These are phyloP conservation scores for Pseudogymnoascus sp. DNA, from an alignment of 2,329 filamentous ascomycete genomes.

Conservation along the genomic window DNA sequence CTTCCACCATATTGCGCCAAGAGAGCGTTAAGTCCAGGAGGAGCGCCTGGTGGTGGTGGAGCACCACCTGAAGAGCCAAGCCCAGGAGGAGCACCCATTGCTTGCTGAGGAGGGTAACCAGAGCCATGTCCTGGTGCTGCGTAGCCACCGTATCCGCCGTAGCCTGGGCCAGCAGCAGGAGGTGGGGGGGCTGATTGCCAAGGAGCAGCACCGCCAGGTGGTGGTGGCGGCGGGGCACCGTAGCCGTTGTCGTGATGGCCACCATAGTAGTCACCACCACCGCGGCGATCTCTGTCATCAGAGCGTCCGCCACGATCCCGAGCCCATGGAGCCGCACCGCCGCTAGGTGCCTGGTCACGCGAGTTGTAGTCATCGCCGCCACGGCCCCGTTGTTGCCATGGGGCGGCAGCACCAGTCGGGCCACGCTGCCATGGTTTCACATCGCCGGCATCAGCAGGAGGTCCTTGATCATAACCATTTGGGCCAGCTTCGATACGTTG, in stretches of 20 bases:
- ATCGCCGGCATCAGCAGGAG: constrained; percentile 36
- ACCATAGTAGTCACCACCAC: constrained; percentile 39
- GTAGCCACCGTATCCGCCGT: constrained; percentile 41
- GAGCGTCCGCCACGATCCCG: constrained; percentile 44
- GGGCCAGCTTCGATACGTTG: constrained; percentile 83
- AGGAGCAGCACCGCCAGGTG: constrained; percentile 30
- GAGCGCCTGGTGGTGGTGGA: constrained; percentile 32
- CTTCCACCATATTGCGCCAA: constrained; percentile 54
- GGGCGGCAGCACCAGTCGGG: constrained; percentile 73
- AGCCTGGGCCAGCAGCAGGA: constrained; percentile 37
- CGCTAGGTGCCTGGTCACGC: constrained; percentile 26
- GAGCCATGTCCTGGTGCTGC: constrained; percentile 33
- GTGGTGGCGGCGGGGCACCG: constrained; percentile 44
- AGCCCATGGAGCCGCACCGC: constrained; percentile 51
- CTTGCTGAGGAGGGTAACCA: constrained; percentile 34
- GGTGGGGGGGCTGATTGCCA: constrained; percentile 36
- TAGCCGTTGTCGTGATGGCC: constrained; percentile 33
- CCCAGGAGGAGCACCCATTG: constrained; percentile 45
- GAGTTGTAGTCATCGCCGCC: constrained; percentile 33
- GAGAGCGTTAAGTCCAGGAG: constrained; percentile 48
- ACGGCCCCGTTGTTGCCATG: constrained; percentile 50
- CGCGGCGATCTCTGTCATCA: constrained; percentile 39
- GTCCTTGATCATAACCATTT: constrained; percentile 46
- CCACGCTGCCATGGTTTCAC: constrained; percentile 83
- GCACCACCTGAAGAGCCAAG: constrained; percentile 38